Conservation (phyloP, 2,329 filamentous ascomycete genomes). For the Cordyceps farinosa region DNA sequence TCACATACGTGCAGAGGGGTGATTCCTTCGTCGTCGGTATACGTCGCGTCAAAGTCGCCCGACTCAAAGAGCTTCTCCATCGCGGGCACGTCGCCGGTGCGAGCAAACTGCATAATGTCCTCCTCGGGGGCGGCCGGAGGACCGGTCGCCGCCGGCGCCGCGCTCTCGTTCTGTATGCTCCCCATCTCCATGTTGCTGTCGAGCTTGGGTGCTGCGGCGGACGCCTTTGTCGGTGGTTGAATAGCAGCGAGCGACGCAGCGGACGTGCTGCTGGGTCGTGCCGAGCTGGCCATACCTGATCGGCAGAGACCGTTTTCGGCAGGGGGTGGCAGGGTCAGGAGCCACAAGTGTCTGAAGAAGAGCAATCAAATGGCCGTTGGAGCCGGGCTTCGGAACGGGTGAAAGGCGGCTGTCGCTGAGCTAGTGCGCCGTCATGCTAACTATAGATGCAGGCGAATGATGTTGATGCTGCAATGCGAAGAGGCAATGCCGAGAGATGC, state of each 20-base stretch:
- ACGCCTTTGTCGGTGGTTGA: conserved; percentile 54
- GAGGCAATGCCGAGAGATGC: too few species aligned
- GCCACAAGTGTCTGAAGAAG: background rate
- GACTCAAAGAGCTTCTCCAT: conserved; percentile 89
- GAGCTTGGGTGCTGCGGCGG: conserved; percentile 51
- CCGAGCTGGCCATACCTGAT: conserved; percentile 40
- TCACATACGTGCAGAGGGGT: conserved; percentile 83
- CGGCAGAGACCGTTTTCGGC: conserved; percentile 1
- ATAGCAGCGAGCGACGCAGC: conserved; percentile 44
- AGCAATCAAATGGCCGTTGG: background rate
- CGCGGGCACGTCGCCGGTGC: conserved; percentile 77
- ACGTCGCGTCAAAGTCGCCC: conserved; percentile 76
- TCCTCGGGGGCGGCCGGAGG: conserved; percentile 45
- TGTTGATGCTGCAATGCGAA: background rate
- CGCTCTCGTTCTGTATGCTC: conserved; percentile 40
- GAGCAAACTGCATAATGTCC: conserved; percentile 94
- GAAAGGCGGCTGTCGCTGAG: background rate
- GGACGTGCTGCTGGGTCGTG: conserved; percentile 31
- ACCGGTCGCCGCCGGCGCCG: conserved; percentile 24
- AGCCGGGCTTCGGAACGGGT: background rate
- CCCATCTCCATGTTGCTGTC: conserved; percentile 57
- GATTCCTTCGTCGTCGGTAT: conserved; percentile 87
- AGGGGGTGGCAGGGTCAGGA: background rate
- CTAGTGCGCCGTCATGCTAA: conserved; percentile 1
- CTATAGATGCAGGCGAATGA: background rate